Conservation (phyloP, 1,284 basidiomycete species). For the Cutaneotrichosporon spelunceum region DNA sequence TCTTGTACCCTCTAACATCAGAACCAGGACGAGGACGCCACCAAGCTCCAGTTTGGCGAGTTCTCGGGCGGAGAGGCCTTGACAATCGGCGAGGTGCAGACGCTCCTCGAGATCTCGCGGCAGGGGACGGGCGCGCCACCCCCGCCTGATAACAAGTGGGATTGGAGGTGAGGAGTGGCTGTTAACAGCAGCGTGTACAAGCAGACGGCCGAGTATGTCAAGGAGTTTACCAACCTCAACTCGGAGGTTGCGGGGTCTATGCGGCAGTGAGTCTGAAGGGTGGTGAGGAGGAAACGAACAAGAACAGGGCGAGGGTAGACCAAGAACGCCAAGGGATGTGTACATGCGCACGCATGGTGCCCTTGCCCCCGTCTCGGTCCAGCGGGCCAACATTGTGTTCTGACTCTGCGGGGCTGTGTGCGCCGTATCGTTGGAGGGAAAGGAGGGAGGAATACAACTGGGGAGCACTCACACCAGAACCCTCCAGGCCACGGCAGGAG, state of each 20-base stretch:
- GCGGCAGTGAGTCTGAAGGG: constrained; percentile 34
- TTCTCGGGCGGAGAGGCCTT: constrained; percentile 45
- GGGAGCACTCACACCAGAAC: constrained; percentile 29
- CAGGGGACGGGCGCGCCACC: constrained; percentile 35
- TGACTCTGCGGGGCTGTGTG: too few relatives aligned
- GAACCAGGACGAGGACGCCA: constrained; percentile 47
- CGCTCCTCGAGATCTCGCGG: constrained; percentile 33
- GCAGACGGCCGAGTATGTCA: constrained; percentile 39
- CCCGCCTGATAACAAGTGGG: constrained; percentile 48
- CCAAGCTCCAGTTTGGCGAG: constrained; percentile 49
- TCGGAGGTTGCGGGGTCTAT: constrained; percentile 36
- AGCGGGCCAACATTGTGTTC: too few relatives aligned
- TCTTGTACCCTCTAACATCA: constrained; percentile 10
- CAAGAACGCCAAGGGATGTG: not conserved
- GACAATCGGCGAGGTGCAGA: constrained; percentile 42
- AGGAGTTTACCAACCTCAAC: constrained; percentile 40
- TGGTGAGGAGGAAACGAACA: not conserved
- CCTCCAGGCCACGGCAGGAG: constrained; percentile 28
- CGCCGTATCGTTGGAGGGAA: too few relatives aligned
- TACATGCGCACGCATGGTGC: too few relatives aligned
- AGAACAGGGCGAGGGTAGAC: not conserved
- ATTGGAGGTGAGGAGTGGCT: not conserved
- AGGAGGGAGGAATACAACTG: too few relatives aligned
- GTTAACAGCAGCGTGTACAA: constrained; percentile 41
- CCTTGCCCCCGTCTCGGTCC: too few relatives aligned